Evolutionary conservation across 495 filamentous ascomycete genomes (phyloP), one percentile per base, ranked within the genome.

Genomic region (Monascus purpureus): DNA sequence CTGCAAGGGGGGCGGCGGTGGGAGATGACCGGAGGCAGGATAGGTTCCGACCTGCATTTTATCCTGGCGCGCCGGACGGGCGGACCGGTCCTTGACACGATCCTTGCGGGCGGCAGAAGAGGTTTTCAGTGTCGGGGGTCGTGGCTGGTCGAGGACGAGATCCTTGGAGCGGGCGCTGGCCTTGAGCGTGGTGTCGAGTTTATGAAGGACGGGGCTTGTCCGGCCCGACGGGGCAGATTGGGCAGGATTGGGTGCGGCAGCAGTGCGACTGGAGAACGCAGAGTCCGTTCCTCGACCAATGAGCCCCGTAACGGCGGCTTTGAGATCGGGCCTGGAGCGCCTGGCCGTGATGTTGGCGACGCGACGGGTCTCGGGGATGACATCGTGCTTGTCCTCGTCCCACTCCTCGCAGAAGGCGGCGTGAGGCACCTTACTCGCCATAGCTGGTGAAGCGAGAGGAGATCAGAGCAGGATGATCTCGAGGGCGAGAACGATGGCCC

Each of bases 201-300:
- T 67, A 53, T 53, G 54, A 53, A 56, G 49, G 28, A 41, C 37
- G 26, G 57, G 53, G 33, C 46, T 63, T 41, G 53, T 59, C 40
- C 52, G 54, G 50, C 57, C 65, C 39, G 55, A 59, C 36, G 61
- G 56, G 18, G 51, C 62, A 38, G 70, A 70, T 57, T 68, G 62
- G 55, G 65, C 62, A 52, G 63, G 69, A 47, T 57, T 59, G 39
- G 53, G 55, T 17, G 71, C 71, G 42, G 69, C 67, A 37, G 61
- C 57, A 38, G 68, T 76, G 52, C 67, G 73, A 62, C 65, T 75
- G 39, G 72, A 77, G 60, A 75, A 76, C 33, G 72, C 73, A 25
- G 71, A 75, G 52, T 78, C 73, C 52, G 68, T 75, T 34, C 59
- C 59, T 41, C 56, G 54, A 48, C 74, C 71, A 29, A 54, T 44